Conservation (phyloP, 1,284 basidiomycete species). For the Inonotus obliquus region DNA sequence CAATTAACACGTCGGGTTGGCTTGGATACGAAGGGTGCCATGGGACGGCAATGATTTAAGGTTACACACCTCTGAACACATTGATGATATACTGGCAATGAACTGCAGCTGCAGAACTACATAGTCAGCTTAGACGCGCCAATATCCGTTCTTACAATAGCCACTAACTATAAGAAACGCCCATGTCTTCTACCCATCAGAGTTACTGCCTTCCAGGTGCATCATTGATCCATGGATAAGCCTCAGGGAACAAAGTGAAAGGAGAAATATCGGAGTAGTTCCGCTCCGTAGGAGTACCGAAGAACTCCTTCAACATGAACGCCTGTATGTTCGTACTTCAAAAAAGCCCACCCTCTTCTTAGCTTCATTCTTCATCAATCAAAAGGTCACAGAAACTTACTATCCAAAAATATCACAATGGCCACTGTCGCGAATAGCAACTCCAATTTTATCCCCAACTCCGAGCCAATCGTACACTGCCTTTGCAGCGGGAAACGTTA, state of each 20-base stretch:
- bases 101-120: no score
- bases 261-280: slow-evolving; percentile 17
- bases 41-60: no score
- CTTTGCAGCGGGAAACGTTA: slow-evolving; percentile 24
- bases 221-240: slow-evolving; percentile 10
- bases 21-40: no score
- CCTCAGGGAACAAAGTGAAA: slow-evolving; percentile 2
- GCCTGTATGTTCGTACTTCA: slow-evolving; percentile 17
- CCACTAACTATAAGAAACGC: background rate
- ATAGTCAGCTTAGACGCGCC: no score
- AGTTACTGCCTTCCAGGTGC: background rate
- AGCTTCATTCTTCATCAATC: background rate
- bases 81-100: no score
- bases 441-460: slow-evolving; percentile 23
- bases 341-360: background rate
- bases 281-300: slow-evolving; percentile 11
- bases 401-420: slow-evolving; percentile 26
- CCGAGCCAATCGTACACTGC: slow-evolving; percentile 25
- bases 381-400: slow-evolving; percentile 22
- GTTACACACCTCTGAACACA: no score
- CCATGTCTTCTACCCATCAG: background rate
- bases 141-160: no score
- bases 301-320: slow-evolving; percentile 17
- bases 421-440: slow-evolving; percentile 23
- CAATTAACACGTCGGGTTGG: no score